Evolutionary conservation across 495 filamentous ascomycete genomes (phyloP).

Genomic region (Trichoderma erinaceum): DNA sequence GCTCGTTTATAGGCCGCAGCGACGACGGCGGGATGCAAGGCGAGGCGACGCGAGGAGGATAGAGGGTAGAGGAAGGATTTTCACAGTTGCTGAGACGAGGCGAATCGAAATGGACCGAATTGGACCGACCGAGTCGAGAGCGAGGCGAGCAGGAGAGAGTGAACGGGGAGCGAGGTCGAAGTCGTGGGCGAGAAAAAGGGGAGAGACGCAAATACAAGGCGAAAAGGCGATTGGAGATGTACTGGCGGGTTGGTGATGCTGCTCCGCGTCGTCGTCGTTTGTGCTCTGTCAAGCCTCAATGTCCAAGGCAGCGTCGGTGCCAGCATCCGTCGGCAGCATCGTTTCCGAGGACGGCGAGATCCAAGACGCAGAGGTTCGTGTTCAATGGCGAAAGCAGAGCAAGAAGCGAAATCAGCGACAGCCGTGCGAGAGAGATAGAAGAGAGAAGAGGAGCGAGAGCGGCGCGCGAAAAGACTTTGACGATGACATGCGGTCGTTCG

Average conservation of each 20-base stretch:
- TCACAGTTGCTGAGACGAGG: background rate
- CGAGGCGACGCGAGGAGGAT: background rate
- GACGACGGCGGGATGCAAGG: background rate
- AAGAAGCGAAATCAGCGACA: background rate
- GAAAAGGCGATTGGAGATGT: background rate
- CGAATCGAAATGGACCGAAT: background rate
- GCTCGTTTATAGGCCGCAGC: background rate
- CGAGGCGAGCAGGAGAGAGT: background rate
- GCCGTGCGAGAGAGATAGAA: background rate
- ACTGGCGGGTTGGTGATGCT: background rate
- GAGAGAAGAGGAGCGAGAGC: background rate
- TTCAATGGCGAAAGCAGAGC: background rate
- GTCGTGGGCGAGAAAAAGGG: background rate
- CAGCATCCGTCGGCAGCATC: conserved; percentile 10
- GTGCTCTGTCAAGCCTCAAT: background rate
- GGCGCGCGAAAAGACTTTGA: background rate
- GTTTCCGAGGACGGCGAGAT: background rate
- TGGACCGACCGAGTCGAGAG: background rate
- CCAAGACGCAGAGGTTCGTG: too few relatives aligned
- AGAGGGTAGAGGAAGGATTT: background rate
- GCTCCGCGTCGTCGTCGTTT: background rate
- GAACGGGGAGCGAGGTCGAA: background rate
- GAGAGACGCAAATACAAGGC: background rate
- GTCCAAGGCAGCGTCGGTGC: conserved; percentile 7
- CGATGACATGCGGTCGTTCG: background rate